These are phyloP conservation scores for Hericium alpestre DNA, from an alignment of 768 basidiomycete species.

Conservation along the genomic window DNA sequence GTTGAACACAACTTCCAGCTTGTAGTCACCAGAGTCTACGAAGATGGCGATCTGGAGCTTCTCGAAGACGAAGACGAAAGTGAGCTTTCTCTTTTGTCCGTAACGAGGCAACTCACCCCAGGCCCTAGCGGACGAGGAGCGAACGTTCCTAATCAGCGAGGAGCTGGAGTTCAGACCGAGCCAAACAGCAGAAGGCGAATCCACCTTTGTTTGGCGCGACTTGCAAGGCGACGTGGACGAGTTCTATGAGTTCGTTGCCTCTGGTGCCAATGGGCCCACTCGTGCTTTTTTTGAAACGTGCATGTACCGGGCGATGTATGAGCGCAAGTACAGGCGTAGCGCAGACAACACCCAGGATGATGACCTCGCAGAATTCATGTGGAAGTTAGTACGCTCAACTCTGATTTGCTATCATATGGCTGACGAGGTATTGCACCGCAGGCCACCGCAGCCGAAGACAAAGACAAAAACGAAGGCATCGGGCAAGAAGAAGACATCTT, in stretches of 20 bases:
- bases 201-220: slow-evolving; percentile 86
- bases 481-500: slow-evolving; percentile 13
- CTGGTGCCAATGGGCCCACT: slow-evolving; percentile 66
- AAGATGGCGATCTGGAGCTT: slow-evolving; percentile 92
- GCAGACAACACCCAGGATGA: slow-evolving; percentile 59
- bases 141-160: slow-evolving; percentile 83
- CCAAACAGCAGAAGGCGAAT: slow-evolving; percentile 56
- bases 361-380: slow-evolving; percentile 72
- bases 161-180: slow-evolving; percentile 80
- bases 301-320: slow-evolving; percentile 94
- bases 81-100: slow-evolving; percentile 22
- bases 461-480: slow-evolving; percentile 13
- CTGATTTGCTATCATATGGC: neutral
- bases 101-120: neutral
- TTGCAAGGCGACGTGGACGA: slow-evolving; percentile 87
- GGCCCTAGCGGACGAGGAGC: slow-evolving; percentile 78
- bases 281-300: slow-evolving; percentile 86
- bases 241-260: slow-evolving; percentile 82
- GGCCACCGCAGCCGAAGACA: slow-evolving; percentile 5
- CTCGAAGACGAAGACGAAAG: slow-evolving; percentile 91
- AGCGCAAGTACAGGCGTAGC: slow-evolving; percentile 72
- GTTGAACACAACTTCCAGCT: slow-evolving; percentile 79
- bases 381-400: slow-evolving; percentile 44
- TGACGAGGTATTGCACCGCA: neutral
- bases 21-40: slow-evolving; percentile 92